phyloP scores from a whole-genome alignment of 202 grass and related monocot genomes.

The Cymbopogon flexuosus region DNA sequence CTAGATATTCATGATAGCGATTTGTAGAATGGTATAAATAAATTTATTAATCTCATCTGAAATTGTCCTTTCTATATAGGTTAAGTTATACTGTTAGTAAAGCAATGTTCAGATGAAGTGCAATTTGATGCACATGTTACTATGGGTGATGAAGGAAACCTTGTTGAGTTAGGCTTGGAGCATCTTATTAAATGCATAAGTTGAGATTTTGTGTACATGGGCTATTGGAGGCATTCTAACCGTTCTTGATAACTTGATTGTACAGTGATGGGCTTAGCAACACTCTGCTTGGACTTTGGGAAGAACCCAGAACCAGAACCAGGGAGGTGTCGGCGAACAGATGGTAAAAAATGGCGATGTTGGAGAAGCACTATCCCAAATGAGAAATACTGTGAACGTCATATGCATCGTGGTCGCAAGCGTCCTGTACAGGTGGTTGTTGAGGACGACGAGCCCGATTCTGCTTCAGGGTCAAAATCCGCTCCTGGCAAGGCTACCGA shows the following conservation, averaged over 20 bases:
- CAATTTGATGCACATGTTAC: conserved; percentile 5
- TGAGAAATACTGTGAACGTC: conserved; percentile 81
- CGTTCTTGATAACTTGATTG: conserved; percentile 16
- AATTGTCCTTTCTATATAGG: neutral
- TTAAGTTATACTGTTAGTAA: neutral
- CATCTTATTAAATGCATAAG: neutral
- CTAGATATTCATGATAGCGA: neutral
- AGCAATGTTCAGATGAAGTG: neutral
- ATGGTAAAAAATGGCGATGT: conserved; percentile 91
- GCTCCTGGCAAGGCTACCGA: conserved; percentile 35
- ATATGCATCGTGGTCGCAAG: conserved; percentile 84
- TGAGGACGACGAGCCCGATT: conserved; percentile 65
- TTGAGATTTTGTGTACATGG: neutral
- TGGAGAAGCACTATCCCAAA: conserved; percentile 66
- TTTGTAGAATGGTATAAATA: neutral
- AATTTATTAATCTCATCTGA: neutral
- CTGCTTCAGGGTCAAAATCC: conserved; percentile 34
- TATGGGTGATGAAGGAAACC: neutral
- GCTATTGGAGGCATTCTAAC: conserved; percentile 26
- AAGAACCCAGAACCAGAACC: conserved; percentile 74
- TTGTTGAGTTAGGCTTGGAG: neutral
- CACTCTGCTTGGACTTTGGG: conserved; percentile 74
- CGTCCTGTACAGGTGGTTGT: conserved; percentile 64
- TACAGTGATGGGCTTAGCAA: conserved; percentile 78
- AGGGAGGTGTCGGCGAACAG: conserved; percentile 74